A percentile compares a stretch with the other conserved stretches of the same genome.
Evolutionary conservation across 441 rosid species (phyloP).

Genomic region (Raphanus hybrid): DNA sequence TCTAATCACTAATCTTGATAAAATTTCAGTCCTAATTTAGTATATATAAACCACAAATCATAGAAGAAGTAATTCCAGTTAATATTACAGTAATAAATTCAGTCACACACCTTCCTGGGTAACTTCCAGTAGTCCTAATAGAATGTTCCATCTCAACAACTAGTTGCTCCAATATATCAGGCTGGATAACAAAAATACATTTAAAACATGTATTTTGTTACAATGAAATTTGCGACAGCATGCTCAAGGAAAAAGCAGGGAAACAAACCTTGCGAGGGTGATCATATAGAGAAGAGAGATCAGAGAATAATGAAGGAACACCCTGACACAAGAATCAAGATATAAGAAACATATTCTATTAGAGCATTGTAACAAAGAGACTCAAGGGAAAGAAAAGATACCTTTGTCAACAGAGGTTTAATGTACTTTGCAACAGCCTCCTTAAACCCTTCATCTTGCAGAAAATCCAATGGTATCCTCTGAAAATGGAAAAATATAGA

Average conservation of each 20-base stretch:
- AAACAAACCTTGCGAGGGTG: conserved; percentile 83
- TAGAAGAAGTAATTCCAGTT: not conserved
- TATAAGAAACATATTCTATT: conserved; percentile 24
- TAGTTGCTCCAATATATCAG: conserved; percentile 86
- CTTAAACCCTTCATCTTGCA: conserved; percentile 79
- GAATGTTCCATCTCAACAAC: conserved; percentile 91
- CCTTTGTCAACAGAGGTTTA: conserved; percentile 91
- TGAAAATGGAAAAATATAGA: conserved; percentile 38
- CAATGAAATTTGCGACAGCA: conserved; percentile 15
- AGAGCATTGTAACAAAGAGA: conserved; percentile 16
- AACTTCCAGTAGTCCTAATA: conserved; percentile 62
- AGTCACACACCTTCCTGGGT: conserved; percentile 77
- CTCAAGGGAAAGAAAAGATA: conserved; percentile 33
- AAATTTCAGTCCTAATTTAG: not conserved
- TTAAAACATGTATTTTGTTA: conserved; percentile 2
- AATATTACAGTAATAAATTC: conserved; percentile 20
- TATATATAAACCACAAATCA: conserved; percentile 7
- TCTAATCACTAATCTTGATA: conserved; percentile 7
- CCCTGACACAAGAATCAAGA: conserved; percentile 61
- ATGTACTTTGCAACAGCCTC: conserved; percentile 88
- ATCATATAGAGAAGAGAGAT: conserved; percentile 92
- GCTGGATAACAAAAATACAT: conserved; percentile 53
- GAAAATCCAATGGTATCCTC: conserved; percentile 99
- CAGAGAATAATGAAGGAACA: conserved; percentile 96
- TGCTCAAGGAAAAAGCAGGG: conserved; percentile 25